Conservation (phyloP, 2,329 filamentous ascomycete genomes). For the Fusarium torreyae region DNA sequence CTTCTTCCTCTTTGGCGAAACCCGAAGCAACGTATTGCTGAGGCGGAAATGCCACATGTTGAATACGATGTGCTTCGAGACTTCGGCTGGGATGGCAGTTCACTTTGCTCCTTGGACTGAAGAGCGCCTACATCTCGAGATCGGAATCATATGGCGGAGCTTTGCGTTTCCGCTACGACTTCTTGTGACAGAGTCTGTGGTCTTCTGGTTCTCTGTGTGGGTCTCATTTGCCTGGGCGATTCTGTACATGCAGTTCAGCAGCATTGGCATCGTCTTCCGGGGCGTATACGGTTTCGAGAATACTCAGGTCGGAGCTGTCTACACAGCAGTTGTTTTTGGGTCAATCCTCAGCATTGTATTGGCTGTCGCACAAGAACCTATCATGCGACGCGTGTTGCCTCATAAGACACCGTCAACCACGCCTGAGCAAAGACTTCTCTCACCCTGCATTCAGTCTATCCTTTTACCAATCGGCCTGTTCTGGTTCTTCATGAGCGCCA, state of each 20-base stretch:
- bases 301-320: slow-evolving; percentile 73
- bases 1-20: slow-evolving; percentile 75
- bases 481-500: slow-evolving; percentile 78
- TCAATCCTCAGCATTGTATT: slow-evolving; percentile 66
- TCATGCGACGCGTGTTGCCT: slow-evolving; percentile 65
- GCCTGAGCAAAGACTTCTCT: slow-evolving; percentile 75
- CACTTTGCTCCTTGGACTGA: slow-evolving; percentile 15
- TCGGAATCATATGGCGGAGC: slow-evolving; percentile 48
- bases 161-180: slow-evolving; percentile 58
- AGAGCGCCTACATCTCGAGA: slow-evolving; percentile 40
- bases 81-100: not conserved
- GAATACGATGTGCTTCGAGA: slow-evolving; percentile 62
- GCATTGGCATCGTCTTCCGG: slow-evolving; percentile 76
- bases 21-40: slow-evolving; percentile 76
- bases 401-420: slow-evolving; percentile 36
- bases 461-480: slow-evolving; percentile 77
- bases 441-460: slow-evolving; percentile 73
- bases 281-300: slow-evolving; percentile 72
- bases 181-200: slow-evolving; percentile 71
- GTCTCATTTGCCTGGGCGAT: slow-evolving; percentile 80
- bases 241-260: slow-evolving; percentile 72
- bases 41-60: slow-evolving; percentile 71
- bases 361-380: slow-evolving; percentile 70
- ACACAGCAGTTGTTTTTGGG: slow-evolving; percentile 61
- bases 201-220: slow-evolving; percentile 79